Evolutionary conservation across 306 rosid species (phyloP), one percentile per base, ranked within the genome.

Genomic region (Acacia confusa): DNA sequence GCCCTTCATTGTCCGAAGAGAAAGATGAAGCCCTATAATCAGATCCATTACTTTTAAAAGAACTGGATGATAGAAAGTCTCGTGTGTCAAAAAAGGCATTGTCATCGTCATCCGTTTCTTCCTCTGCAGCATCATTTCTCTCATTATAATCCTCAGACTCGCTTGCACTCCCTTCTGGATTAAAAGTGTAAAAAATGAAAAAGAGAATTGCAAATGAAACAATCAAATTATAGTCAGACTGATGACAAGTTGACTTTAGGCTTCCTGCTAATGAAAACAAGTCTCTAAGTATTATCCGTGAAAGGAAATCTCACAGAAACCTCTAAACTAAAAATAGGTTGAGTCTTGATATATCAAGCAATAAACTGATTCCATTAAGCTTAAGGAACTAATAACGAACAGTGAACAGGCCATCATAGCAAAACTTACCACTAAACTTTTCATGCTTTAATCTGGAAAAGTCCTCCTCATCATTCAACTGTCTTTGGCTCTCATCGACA

Each of bases 401-500:
- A 75, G 50, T 61, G 43, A 52, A 71, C 19, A 27, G 45, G n/a
- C 38, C 74, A 67, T 73, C 50, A 72, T 83, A 45, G 25, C 50
- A 70, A 40, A 58, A 82, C 90, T 69, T 85, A 91, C 97, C 97
- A 73, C 97, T 91, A 66, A 60, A 95, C 80, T 91, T 95, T 68
- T 92, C 98, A 77, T 89, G 92, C 82, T 89, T 87, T 70, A 34
- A 83, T 83, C 84, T 75, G 82, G 95, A 80, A 60, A 92, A 91
- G 67, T 87, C 81, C 82, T 84, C 89, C 36, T 83, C 76, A 76
- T 88, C 97, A 81, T 88, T 88, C 74, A 81, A 72, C 84, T 94
- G 97, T 87, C 97, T 89, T 84, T 91, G 97, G 89, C 97, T 92
- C 89, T 94, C 98, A 82, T 92, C 98, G 66, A 94, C 98, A 66